Conservation (phyloP, 1,284 basidiomycete genomes). For the Lignosus rhinocerotis region DNA sequence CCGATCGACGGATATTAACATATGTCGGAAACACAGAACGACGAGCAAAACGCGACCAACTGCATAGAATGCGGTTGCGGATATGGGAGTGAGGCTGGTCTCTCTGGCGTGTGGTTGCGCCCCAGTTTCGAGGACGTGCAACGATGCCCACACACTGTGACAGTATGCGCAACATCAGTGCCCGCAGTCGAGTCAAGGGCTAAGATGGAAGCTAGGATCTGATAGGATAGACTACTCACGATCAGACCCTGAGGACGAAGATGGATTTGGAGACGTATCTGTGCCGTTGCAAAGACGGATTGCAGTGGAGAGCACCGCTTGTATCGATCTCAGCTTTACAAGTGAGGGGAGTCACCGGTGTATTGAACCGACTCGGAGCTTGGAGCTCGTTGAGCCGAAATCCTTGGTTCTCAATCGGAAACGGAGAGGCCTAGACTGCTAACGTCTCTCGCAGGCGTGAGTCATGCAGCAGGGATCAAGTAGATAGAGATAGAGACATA, state of each 20-base stretch:
- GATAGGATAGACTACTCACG: neutral
- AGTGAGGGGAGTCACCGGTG: slow-evolving; percentile 8
- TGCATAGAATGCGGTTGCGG: neutral
- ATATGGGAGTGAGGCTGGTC: neutral
- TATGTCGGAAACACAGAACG: neutral
- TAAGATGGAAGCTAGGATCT: neutral
- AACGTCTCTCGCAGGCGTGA: slow-evolving; percentile 3
- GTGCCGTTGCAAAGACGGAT: neutral
- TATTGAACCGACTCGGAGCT: slow-evolving; percentile 6
- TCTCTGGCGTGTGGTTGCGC: neutral
- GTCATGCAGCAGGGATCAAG: neutral
- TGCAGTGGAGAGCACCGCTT: neutral
- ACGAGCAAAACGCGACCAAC: neutral
- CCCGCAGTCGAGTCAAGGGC: slow-evolving; percentile 2
- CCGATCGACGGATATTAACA: slow-evolving; percentile 13
- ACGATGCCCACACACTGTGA: neutral
- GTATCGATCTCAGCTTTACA: neutral
- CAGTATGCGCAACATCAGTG: neutral
- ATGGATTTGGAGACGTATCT: neutral
- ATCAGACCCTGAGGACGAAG: neutral
- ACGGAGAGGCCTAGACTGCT: neutral
- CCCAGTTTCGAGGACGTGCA: slow-evolving; percentile 1
- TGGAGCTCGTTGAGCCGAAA: slow-evolving; percentile 3
- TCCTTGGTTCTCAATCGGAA: slow-evolving; percentile 1
- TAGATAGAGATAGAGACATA: neutral